Conservation (phyloP, 2,329 filamentous ascomycete genomes). For the Cryphonectria nitschkei region DNA sequence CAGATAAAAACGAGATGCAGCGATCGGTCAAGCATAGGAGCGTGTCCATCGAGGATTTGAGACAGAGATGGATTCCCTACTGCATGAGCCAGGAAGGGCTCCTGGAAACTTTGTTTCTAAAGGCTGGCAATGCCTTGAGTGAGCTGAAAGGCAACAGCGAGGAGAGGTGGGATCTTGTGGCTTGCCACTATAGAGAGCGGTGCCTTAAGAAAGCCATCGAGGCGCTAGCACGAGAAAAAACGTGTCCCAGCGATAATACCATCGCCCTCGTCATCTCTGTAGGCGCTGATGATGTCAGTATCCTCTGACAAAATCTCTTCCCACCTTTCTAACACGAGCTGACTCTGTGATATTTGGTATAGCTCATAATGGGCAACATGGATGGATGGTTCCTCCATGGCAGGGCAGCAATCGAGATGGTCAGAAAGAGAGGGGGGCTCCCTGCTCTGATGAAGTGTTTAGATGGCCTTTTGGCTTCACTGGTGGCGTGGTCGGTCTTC, state of each 20-base stretch:
- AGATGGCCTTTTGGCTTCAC: neutral
- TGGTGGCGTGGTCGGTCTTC: slow-evolving; percentile 12
- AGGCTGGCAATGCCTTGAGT: neutral
- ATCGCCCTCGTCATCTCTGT: slow-evolving; percentile 9
- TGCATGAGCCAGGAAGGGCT: slow-evolving; percentile 1
- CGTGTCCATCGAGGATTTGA: neutral
- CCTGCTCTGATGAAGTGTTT: neutral
- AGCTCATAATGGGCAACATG: neutral
- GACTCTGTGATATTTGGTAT: neutral
- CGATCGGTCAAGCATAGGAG: neutral
- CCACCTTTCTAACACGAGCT: neutral
- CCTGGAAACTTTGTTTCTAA: slow-evolving; percentile 3
- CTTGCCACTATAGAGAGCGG: neutral
- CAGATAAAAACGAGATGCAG: slow-evolving; percentile 7
- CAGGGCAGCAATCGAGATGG: neutral
- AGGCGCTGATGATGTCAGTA: slow-evolving; percentile 9
- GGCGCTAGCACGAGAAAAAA: neutral
- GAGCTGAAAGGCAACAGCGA: neutral
- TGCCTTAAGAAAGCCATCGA: slow-evolving; percentile 14
- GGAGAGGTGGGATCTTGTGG: slow-evolving; percentile 3
- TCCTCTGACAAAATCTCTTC: neutral
- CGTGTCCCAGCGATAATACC: slow-evolving; percentile 1
- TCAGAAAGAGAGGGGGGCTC: slow-evolving; percentile 1
- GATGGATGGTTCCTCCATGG: slow-evolving; percentile 11
- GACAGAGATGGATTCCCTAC: slow-evolving; percentile 4